Percentiles rank a stretch among this genome's conserved stretches.
These are phyloP conservation scores for Tetrahymena borealis DNA, from an alignment of 73 alveolate species.

Conservation along the genomic window DNA sequence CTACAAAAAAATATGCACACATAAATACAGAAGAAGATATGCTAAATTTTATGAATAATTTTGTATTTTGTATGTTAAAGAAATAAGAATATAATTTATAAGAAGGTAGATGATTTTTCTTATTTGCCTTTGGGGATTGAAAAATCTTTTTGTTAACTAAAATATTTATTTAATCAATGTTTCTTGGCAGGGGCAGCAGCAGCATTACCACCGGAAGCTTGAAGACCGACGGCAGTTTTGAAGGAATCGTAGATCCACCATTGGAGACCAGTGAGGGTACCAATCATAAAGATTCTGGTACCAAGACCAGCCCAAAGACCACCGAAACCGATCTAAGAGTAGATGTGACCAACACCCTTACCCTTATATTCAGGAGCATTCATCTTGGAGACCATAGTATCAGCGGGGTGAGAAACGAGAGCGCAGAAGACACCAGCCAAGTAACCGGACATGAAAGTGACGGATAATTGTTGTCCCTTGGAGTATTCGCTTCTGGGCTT, in stretches of 20 bases:
- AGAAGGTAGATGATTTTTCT: neutral
- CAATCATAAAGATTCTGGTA: conserved; percentile 82
- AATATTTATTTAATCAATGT: neutral
- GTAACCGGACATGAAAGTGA: conserved; percentile 79
- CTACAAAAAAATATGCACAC: neutral
- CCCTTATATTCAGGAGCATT: conserved; percentile 48
- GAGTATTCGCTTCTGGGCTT: conserved; percentile 53
- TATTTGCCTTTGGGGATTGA: neutral
- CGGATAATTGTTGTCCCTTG: conserved; percentile 56
- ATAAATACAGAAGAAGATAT: neutral
- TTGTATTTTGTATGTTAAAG: neutral
- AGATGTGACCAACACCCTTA: conserved; percentile 47
- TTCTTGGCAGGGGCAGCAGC: neutral
- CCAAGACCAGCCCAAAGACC: conserved; percentile 76
- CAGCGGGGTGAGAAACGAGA: conserved; percentile 84
- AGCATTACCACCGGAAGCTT: neutral
- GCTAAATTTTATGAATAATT: neutral
- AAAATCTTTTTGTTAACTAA: neutral
- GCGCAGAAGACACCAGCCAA: conserved; percentile 87
- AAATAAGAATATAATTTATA: no score
- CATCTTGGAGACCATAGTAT: conserved; percentile 69
- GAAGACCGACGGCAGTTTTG: neutral
- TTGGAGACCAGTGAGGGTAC: conserved; percentile 71
- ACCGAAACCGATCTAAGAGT: conserved; percentile 59
- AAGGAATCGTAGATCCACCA: neutral